Evolutionary conservation across 768 basidiomycete genomes (phyloP).

Genomic region (Boletus subparvulus): DNA sequence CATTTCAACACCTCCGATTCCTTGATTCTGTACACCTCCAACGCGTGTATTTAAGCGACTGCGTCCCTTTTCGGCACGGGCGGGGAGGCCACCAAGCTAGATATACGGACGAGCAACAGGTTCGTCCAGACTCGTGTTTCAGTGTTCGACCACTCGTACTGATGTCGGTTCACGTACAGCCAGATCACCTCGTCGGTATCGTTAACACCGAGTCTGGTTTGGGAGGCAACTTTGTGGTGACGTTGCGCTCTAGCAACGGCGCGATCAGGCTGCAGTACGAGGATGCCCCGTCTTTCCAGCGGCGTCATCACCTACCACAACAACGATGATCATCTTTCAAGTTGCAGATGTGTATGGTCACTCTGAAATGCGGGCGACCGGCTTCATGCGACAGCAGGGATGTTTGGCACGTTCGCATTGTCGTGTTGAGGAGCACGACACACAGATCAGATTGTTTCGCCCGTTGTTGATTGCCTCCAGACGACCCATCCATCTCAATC

Average conservation of each 20-base stretch:
- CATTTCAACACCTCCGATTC: slow-evolving; percentile 33
- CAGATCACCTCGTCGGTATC: slow-evolving; percentile 19
- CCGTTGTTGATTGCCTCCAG: too few species aligned
- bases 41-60: slow-evolving; percentile 32
- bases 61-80: slow-evolving; percentile 23
- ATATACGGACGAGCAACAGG: slow-evolving; percentile 27
- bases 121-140: not conserved
- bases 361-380: too few species aligned
- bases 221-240: slow-evolving; percentile 34
- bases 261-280: slow-evolving; percentile 28
- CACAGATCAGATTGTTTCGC: too few species aligned
- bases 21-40: slow-evolving; percentile 35
- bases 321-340: too few species aligned
- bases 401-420: too few species aligned
- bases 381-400: too few species aligned
- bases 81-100: not conserved
- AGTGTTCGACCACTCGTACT: not conserved
- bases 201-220: slow-evolving; percentile 29
- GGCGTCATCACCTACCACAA: too few species aligned
- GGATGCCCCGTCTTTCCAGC: slow-evolving; percentile 25
- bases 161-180: slow-evolving; percentile 1
- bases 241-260: slow-evolving; percentile 35
- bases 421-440: too few species aligned
- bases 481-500: too few species aligned
- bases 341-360: too few species aligned